A percentile compares a stretch with the other conserved stretches of the same genome.
Conservation (phyloP, 1,139 yeast genomes). For the Hemisphaericaspora xylanilytica region DNA sequence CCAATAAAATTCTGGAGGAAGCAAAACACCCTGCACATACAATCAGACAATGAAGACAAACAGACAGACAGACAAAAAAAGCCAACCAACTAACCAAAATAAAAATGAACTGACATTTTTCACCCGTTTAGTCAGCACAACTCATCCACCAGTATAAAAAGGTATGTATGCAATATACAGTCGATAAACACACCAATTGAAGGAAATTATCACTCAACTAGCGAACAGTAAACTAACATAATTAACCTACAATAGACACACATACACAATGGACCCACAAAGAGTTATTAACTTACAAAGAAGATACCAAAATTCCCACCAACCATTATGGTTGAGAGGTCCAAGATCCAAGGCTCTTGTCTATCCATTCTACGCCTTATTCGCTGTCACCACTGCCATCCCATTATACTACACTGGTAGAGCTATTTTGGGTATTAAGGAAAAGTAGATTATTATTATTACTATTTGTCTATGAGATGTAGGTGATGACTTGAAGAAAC, state of each 20-base stretch:
- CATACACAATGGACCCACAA: conserved; percentile 49
- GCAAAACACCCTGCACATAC: too few species aligned
- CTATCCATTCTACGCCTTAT: conserved; percentile 87
- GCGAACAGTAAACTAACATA: too few species aligned
- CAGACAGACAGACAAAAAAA: neutral
- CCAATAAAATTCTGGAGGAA: conserved; percentile 9
- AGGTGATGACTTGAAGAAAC: too few species aligned
- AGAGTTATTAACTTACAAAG: conserved; percentile 75
- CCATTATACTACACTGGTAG: conserved; percentile 78
- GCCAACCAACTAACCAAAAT: too few species aligned
- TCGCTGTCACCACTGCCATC: conserved; percentile 67
- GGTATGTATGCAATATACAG: too few species aligned
- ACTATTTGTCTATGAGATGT: too few species aligned
- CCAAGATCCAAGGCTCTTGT: conserved; percentile 74
- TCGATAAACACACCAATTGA: too few species aligned
- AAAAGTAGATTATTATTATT: conserved; percentile 20
- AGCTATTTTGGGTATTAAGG: conserved; percentile 62
- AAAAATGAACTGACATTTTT: conserved; percentile 2
- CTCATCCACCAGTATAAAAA: neutral
- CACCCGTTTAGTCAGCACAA: too few species aligned
- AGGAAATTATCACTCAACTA: too few species aligned
- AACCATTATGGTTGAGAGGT: conserved; percentile 75
- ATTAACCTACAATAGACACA: conserved; percentile 3
- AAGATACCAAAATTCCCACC: conserved; percentile 66
- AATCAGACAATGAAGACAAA: neutral